Base-by-base conservation (phyloP, 805 yeast genomes). In the Ogataea ganodermae region DNA sequence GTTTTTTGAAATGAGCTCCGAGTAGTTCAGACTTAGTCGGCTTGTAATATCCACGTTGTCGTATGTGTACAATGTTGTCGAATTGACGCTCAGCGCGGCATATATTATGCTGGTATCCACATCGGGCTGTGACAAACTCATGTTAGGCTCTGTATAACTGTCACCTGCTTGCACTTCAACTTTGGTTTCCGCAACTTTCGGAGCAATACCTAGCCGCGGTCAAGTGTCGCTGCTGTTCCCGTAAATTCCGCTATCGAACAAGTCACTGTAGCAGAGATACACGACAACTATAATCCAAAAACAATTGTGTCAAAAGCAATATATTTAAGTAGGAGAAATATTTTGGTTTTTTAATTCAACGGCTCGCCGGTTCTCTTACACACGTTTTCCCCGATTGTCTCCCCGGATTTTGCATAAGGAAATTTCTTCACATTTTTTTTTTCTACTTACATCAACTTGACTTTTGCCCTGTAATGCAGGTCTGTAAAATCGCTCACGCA, bases 401-500 rank as follows among this genome's bases (percentile, higher is more conserved):
- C 35, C 35, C 35, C 35, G n/a, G 35, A 31, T 21, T 35, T 21
- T 35, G 5, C 17, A 17, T 21, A 33, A 17, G 18, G 18, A 33
- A 14, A 33, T 17, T 12, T 26, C 4, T 42, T 16, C 17, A n/a
- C 5, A 41, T 23, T 16, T 12, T 12, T n/a, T 23, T 10, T 23
- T 33, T 17, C n/a, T 17, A 8, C 23, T 13, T 10, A 56, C 41
- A 14, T 32, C 27, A 22, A 36, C 37, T 42, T 38, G 28, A 49
- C 41, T 9, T 38, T 36, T 12, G 24, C 14, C 37, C 43, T 45
- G 38, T 65, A 65, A 24, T 55, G 49, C 12, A 87, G 65, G 49
- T 80, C 84, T 53, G 84, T 69, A 3, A 87, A 89, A 65, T 87
- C 95, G 62, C 81, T 84, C 16, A 86, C 71, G 50, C 79, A 68